Base-by-base conservation (phyloP, 495 filamentous ascomycete genomes). In the Haplographium delicatum region DNA sequence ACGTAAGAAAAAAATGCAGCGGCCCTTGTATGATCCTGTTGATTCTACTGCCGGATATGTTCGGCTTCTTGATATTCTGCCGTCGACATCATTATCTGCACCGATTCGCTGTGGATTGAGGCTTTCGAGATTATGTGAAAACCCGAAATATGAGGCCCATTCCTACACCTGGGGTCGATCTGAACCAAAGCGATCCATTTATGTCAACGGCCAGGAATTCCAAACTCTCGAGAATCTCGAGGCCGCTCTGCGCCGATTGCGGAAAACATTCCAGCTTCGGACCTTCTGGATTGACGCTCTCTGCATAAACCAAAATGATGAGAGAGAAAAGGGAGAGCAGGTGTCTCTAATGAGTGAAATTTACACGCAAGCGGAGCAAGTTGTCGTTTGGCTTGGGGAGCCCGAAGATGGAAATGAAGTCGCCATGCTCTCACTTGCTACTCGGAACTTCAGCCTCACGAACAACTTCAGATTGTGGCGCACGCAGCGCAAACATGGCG, bases 281-380 rank as follows among this genome's bases (percentile, higher is more conserved):
- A 30, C n/a, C 13, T 8, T 59, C 8, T 59, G 40, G 50, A 47
- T 51, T 19, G 40, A 44, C 41, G 58, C 33, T 35, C 33, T 35
- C 4, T 35, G 33, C 18, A 35, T 35, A 5, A 35, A 35, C 33
- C 33, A 35, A n/a, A 30, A 8, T 55, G 39, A 51, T 48, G 24
- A 44, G 20, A 26, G 41, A n/a, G 47, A 58, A 25, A 46, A 51
- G 23, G 48, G 35, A 11, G 2, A 34, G 3, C 25, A 57, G 22
- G 53, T 56, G 10, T 16, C 35, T 6, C 45, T 46, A 27, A 56
- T 59, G 37, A 24, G 27, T 20, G 24, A 44, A n/a, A 48, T 51
- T 2, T 58, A 39, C 30, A 13, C 38, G 22, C 47, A 50, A 28
- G 30, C 30, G 35, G 3, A 2, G 13, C n/a, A 1, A 16, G 31